Conservation (phyloP, 164 flowering plant species). For the Santalum album region DNA sequence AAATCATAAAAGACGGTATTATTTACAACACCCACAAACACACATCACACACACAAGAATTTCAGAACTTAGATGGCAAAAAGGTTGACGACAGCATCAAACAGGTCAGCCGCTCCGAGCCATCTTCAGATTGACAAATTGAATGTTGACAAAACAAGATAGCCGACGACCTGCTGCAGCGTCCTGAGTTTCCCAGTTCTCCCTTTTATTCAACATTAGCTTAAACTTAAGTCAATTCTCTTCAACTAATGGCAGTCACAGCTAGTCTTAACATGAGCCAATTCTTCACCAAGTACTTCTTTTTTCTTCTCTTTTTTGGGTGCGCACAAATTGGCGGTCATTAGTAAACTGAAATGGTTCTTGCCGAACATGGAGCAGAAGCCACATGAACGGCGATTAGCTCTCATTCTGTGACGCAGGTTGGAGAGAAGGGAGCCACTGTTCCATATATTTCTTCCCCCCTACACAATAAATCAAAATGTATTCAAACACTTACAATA, state of each 20-base stretch:
- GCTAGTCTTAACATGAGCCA: no score
- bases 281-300: no score
- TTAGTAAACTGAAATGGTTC: neutral
- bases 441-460: constrained; percentile 31
- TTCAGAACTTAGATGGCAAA: neutral
- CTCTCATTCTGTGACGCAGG: constrained; percentile 10
- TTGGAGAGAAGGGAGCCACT: constrained; percentile 41
- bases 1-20: no score
- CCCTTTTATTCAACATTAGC: no score
- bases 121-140: neutral
- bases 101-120: neutral
- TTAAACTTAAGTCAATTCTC: no score
- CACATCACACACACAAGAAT: constrained; percentile 4
- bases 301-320: no score
- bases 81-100: neutral
- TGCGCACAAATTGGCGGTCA: no score
- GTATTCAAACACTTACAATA: neutral
- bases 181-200: no score
- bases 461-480: constrained; percentile 15
- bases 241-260: neutral
- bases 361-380: neutral
- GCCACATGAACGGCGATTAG: neutral
- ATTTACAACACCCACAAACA: no score
- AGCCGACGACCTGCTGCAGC: no score
- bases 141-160: no score